Evolutionary conservation across 1,139 yeast genomes (phyloP).

Genomic region (Saccharomyces hybrid): DNA sequence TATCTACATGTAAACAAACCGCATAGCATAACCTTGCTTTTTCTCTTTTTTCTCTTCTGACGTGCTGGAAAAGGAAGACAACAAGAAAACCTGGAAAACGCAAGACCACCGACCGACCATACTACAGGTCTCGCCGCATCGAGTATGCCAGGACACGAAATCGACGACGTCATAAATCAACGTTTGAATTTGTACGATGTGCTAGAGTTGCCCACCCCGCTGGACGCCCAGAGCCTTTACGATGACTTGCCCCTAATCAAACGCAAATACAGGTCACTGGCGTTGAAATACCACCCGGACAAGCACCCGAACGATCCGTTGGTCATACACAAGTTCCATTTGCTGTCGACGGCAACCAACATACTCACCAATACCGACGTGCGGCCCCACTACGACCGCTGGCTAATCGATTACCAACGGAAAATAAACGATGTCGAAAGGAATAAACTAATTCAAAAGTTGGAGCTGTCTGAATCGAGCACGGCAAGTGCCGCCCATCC

Average conservation of each 20-base stretch:
- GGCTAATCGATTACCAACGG: slow-evolving; percentile 10
- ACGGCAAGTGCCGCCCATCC: neutral
- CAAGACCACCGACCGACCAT: too few relatives aligned
- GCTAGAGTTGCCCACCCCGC: slow-evolving; percentile 13
- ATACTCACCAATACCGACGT: slow-evolving; percentile 49
- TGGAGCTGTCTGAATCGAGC: slow-evolving; percentile 8
- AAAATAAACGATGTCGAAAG: slow-evolving; percentile 5
- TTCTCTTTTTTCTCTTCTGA: too few relatives aligned
- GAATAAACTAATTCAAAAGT: slow-evolving; percentile 8
- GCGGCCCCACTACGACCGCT: slow-evolving; percentile 47
- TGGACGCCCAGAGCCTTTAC: slow-evolving; percentile 3
- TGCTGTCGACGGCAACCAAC: slow-evolving; percentile 55
- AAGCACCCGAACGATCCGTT: too few relatives aligned
- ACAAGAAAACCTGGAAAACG: too few relatives aligned
- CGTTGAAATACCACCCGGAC: too few relatives aligned
- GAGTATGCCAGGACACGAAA: neutral
- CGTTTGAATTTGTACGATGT: slow-evolving; percentile 18
- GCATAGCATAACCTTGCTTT: too few relatives aligned
- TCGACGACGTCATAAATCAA: slow-evolving; percentile 1
- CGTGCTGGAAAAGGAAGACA: too few relatives aligned
- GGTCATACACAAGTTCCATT: slow-evolving; percentile 49
- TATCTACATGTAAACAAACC: too few relatives aligned
- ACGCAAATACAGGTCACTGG: slow-evolving; percentile 81
- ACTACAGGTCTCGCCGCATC: neutral
- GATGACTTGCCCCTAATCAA: slow-evolving; percentile 45